Base-by-base conservation (phyloP, 345 rosid species). In the Rhizophora mangle region DNA sequence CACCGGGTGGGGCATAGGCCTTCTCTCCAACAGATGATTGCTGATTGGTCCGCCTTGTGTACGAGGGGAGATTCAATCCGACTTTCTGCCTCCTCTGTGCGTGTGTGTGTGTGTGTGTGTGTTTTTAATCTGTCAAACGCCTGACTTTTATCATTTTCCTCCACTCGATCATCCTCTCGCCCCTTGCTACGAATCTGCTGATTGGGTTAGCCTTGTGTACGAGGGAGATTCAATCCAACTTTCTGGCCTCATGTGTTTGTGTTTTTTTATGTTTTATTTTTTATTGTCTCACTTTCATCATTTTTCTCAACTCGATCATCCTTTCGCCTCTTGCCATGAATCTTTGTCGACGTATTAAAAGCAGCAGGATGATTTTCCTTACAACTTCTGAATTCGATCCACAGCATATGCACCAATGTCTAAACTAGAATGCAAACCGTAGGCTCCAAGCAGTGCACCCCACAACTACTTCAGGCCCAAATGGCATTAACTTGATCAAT, bases 401-500 rank as follows among this genome's bases (percentile, higher is more conserved):
- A 80, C 80, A 27, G 89, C 87, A 56, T 76, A 75, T 68, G 76
- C 83, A 51, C 76, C 76, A 31, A 75, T 74, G 58, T 88, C 84
- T 60, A 77, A 36, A 84, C 74, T 72, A 0, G 86, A 84, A 67
- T 82, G 83, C 76, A 83, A 52, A 22, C 85, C 79, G 46, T 83
- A 80, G 51, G 83, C 87, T 36, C 87, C 87, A 7, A 82, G 78
- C 49, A 86, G 77, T 18, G 92, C 87, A 22, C 85, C 86, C 88
- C 88, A 84, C 72, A 51, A 84, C 82, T 27, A 65, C 69, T 62
- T 85, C 83, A 4, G 83, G 79, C 76, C 79, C 81, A 61, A 70
- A 81, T 27, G 85, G 78, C 89, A 83, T 84, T 55, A 57, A 73
- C 68, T 76, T 79, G 19, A 83, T 82, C 65, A 82, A n/a, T 55